These are phyloP conservation scores for Aspergillus carlsbadensis DNA, from an alignment of 495 filamentous ascomycete species.

Conservation along the genomic window DNA sequence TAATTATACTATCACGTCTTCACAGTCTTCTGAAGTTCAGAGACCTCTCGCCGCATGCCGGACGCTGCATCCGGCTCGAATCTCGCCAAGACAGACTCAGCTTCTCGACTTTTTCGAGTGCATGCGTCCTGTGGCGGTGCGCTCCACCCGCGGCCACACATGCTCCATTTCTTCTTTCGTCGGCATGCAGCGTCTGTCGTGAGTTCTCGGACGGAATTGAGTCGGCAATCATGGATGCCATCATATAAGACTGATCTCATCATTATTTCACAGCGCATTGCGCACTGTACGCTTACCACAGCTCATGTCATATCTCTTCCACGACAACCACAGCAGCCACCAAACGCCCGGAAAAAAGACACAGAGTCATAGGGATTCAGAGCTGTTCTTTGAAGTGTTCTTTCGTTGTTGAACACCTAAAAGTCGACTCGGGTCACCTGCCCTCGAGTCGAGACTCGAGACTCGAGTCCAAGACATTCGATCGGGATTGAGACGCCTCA, in stretches of 20 bases:
- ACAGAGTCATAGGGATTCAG: too few relatives aligned
- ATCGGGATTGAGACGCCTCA: background rate
- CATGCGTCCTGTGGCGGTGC: conserved; percentile 13
- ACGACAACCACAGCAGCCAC: background rate
- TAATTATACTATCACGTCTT: too few relatives aligned
- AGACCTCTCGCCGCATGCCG: background rate
- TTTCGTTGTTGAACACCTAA: too few relatives aligned
- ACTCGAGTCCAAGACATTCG: background rate
- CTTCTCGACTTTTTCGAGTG: background rate
- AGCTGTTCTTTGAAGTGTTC: too few relatives aligned
- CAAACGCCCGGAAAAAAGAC: too few relatives aligned
- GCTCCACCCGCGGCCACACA: conserved; percentile 1
- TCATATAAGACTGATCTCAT: too few relatives aligned
- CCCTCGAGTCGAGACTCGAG: background rate
- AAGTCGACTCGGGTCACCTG: background rate
- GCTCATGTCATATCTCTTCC: background rate
- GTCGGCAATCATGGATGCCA: too few relatives aligned
- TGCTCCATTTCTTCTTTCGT: background rate
- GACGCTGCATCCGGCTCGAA: background rate
- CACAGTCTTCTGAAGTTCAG: too few relatives aligned
- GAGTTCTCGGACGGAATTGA: background rate
- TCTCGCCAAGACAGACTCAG: background rate
- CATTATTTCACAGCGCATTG: too few relatives aligned
- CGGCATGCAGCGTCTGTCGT: background rate
- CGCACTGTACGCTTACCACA: too few relatives aligned